These are phyloP conservation scores for Candida oleophila DNA, from an alignment of 805 yeast species.

Conservation along the genomic window DNA sequence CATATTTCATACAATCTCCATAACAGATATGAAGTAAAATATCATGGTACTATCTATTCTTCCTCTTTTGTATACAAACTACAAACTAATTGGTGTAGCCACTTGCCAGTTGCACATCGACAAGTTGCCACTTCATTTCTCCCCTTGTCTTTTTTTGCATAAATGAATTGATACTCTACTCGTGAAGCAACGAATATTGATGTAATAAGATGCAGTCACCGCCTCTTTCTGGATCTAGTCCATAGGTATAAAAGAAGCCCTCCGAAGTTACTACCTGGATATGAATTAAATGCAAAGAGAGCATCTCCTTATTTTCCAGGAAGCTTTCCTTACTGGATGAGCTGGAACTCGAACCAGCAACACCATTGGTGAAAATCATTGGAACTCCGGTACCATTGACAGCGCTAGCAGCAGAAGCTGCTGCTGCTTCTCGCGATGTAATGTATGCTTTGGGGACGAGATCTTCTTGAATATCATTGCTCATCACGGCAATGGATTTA, in stretches of 20 bases:
- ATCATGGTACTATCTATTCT: too few species aligned
- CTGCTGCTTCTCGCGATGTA: slow-evolving; percentile 16
- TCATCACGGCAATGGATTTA: slow-evolving; percentile 47
- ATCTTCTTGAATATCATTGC: slow-evolving; percentile 29
- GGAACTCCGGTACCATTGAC: not conserved
- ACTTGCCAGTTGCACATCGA: too few species aligned
- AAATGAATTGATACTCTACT: not conserved
- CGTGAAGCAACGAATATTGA: slow-evolving; percentile 58
- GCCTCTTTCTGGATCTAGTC: slow-evolving; percentile 81
- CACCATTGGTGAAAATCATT: slow-evolving; percentile 1
- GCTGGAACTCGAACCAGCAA: slow-evolving; percentile 7
- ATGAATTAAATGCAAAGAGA: slow-evolving; percentile 35
- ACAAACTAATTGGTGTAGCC: too few species aligned
- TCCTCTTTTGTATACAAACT: too few species aligned
- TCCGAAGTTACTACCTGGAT: slow-evolving; percentile 76
- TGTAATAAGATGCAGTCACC: slow-evolving; percentile 85
- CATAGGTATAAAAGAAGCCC: slow-evolving; percentile 80
- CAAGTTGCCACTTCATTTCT: too few species aligned
- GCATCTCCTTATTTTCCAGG: slow-evolving; percentile 16
- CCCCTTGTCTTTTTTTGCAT: too few species aligned
- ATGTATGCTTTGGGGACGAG: slow-evolving; percentile 29
- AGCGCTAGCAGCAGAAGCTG: slow-evolving; percentile 3
- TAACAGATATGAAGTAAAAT: too few species aligned
- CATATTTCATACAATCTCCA: too few species aligned
- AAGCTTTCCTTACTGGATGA: slow-evolving; percentile 8